Evolutionary conservation across 495 filamentous ascomycete genomes (phyloP).

Genomic region (Hyaloscypha variabilis): DNA sequence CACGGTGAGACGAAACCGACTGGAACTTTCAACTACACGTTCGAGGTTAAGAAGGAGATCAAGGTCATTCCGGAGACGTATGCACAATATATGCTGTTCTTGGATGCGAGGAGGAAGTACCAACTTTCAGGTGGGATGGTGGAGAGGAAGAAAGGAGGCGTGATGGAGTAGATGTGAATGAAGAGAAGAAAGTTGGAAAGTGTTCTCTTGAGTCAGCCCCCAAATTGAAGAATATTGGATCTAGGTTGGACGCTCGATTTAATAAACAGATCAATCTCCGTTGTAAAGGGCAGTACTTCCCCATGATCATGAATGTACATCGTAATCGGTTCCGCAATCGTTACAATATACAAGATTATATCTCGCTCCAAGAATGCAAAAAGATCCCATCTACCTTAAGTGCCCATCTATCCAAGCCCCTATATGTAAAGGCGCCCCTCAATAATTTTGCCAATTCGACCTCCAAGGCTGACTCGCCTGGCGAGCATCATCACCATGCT

Average conservation of each 20-base stretch:
- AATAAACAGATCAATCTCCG: no score
- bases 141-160: conserved; percentile 21
- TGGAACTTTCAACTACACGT: conserved; percentile 86
- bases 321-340: neutral
- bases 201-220: no score
- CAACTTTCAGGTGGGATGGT: conserved; percentile 4
- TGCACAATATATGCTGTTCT: conserved; percentile 78
- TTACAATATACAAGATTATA: neutral
- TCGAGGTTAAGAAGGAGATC: conserved; percentile 71
- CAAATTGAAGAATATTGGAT: neutral
- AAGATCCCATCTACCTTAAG: neutral
- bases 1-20: conserved; percentile 75
- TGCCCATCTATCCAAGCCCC: conserved; percentile 1
- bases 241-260: neutral
- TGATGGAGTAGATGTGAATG: conserved; percentile 22
- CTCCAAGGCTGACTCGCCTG: conserved; percentile 32
- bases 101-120: conserved; percentile 67
- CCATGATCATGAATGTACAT: neutral
- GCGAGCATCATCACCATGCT: conserved; percentile 48
- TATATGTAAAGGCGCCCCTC: neutral
- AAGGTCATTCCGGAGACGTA: conserved; percentile 77
- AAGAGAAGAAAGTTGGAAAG: neutral
- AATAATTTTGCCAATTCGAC: conserved; percentile 27
- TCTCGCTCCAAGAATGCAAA: neutral
- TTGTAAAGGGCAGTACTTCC: neutral